Evolutionary conservation across 2,329 filamentous ascomycete species (phyloP), one percentile per base, ranked within the genome.

Genomic region (Neospermospora avenae): DNA sequence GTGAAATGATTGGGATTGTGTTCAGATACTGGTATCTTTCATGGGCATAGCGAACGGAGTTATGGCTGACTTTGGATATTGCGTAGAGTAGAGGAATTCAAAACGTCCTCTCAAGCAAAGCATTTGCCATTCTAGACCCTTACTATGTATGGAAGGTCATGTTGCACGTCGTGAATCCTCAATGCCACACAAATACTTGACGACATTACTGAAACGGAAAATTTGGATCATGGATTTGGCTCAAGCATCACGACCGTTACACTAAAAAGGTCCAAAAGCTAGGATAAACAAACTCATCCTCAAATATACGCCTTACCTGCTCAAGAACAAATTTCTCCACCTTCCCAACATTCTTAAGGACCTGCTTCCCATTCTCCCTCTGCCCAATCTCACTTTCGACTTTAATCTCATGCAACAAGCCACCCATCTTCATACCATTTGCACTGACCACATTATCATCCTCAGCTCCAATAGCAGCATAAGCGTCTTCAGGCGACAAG

Each of bases 241-340:
- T n/a, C n/a, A n/a, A n/a, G n/a, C n/a, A n/a, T 13, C 11, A 11
- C 13, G 18, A 20, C 13, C 31, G 34, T 67, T 46, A 96, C 46
- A 98, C 88, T 69, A 99, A 78, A 74, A 98, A 97, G 0, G 93
- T 98, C 93, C 93, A 98, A 76, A 96, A 98, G 75, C 93, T 97
- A 46, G 95, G 95, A 77, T 96, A 98, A 63, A 98, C 93, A 77
- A 98, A 95, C 74, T 99, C 95, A 73, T 98, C 95, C 76, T 99
- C 95, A 71, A 99, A 98, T 69, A 99, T 98, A 71, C 92, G 85
- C 72, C 93, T 86, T 63, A 99, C 95, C 76, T 98, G 93, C 74
- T 98, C 93, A 61, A 99, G 81, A 59, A 99, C 91, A 74, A 99
- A 99, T 70, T 91, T 89, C 78, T 99, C 95, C 60, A 99, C 95